Evolutionary conservation across 495 filamentous ascomycete genomes (phyloP), one percentile per base, ranked within the genome.

Genomic region (Neurospora sp.): DNA sequence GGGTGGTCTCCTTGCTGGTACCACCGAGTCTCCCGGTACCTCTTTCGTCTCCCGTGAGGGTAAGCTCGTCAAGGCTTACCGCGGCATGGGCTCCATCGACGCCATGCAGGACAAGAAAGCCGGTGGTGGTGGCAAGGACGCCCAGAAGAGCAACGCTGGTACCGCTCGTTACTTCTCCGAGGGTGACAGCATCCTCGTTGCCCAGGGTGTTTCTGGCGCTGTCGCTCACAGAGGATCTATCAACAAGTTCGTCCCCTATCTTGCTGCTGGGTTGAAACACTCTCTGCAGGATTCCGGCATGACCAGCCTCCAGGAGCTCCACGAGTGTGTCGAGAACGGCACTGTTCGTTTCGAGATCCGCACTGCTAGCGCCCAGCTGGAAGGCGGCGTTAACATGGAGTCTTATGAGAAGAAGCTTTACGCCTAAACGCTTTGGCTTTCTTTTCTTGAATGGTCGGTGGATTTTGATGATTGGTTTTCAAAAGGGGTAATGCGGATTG

Each of bases 391-490:
- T 76, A 95, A 98, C 78, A 91, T 99, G 87, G 93, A 98, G 84
- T 96, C 91, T 82, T 98, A 96, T 82, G 97, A 97, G 85, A 99
- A 98, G 91, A 99, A 98, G 86, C 91, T 99, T 74, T 99, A 97
- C 83, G 92, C 94, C 73, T 97, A 91, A 71, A 68, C 40, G 66
- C 40, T 22, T 66, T 35, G 12, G 53, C 53, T 66, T 61, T 35
- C 14, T 35, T 61, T 31, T 61, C 53, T 16, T 1, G 53, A 66
- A 66, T 18, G 53, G 53, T 66, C 53, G 3, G 53, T 66, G 27
- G 53, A 35, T 66, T 66, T 35, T 16, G 53, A 61, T 61, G 53
- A 18, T 31, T 35, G 53, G 27, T 35, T 66, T 66, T 35, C 14
- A 66, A 31, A 59, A 66, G 53, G 53, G 53, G 53, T 66, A 35